Evolutionary conservation across 148 eudicot genomes (phyloP), one percentile per base, ranked within the genome.

Genomic region (Hydrangea macrophylla): DNA sequence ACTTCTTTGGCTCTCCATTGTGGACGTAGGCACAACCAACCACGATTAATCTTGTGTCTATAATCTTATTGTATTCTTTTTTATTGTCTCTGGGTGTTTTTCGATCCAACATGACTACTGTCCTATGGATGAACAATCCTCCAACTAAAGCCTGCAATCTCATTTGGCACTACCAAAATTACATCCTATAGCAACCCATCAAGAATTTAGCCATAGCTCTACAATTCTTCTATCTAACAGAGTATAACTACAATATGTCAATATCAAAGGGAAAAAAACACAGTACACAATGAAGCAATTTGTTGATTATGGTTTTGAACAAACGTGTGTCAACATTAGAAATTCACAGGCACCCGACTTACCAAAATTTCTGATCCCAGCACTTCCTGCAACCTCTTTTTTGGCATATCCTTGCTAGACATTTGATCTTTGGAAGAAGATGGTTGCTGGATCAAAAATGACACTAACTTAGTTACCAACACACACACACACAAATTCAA

Each of bases 361-460:
- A 90, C 92, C 85, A 64, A 67, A 69, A 60, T 73, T 74, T 71
- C 92, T 62, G 88, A 74, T 67, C 63, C 86, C 60, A 79, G 48
- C 51, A 68, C 63, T 61, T 79, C 89, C 45, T 68, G 83, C 36
- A 87, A 76, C 62, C 92, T 85, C 79, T 88, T 88, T 61, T 82
- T 78, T 18, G 79, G 39, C 60, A 78, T 37, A 73, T 68, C 83
- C 32, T 67, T 66, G 61, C 55, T 72, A 44, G 84, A 68, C 2
- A 76, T 73, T 76, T 82, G 88, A 60, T 65, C 81, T 73, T 55
- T 71, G 18, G 73, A 64, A 76, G 81, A 68, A 65, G 76, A 39
- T 64, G 96, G 97, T 74, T 81, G 89, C 97, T 88, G 90, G 64
- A 80, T 80, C 51, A 15, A 82, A 64, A 56, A 58, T 59, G 44